Conservation (phyloP, 1,284 basidiomycete genomes). For the Entoloma clypeatum region DNA sequence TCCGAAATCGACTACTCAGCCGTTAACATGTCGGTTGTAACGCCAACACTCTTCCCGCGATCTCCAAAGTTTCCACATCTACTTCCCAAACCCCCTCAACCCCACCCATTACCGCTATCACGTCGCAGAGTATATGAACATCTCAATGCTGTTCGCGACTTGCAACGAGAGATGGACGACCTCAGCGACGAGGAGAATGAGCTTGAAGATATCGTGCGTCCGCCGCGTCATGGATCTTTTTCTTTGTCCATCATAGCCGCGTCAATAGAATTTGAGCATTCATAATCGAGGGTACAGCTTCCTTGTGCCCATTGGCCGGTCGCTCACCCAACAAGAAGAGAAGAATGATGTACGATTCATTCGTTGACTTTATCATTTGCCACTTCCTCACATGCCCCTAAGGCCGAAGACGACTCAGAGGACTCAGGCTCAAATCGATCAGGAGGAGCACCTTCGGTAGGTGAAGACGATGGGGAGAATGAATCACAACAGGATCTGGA, state of each 20-base stretch:
- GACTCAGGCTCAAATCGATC: constrained; percentile 43
- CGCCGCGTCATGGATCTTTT: not conserved
- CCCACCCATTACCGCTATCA: constrained; percentile 60
- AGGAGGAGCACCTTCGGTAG: constrained; percentile 34
- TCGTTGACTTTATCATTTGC: constrained; percentile 1
- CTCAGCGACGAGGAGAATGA: constrained; percentile 82
- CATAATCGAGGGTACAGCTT: constrained; percentile 64
- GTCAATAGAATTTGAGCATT: constrained; percentile 49
- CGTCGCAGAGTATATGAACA: constrained; percentile 47
- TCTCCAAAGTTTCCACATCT: constrained; percentile 58
- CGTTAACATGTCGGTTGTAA: constrained; percentile 46
- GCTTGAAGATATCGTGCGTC: constrained; percentile 63
- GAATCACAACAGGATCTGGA: constrained; percentile 59
- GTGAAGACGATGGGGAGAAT: constrained; percentile 54
- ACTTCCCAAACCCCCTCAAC: constrained; percentile 61
- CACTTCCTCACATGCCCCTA: constrained; percentile 3
- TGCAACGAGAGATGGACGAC: constrained; percentile 79
- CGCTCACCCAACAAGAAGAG: constrained; percentile 72
- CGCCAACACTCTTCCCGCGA: constrained; percentile 66
- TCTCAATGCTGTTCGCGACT: constrained; percentile 60
- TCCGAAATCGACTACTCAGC: too few relatives aligned
- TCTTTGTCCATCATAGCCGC: constrained; percentile 8
- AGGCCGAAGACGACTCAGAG: constrained; percentile 43
- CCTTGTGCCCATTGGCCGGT: constrained; percentile 68
- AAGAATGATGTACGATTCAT: constrained; percentile 69